A percentile compares a stretch with the other conserved stretches of the same genome.
These are phyloP conservation scores for Penicillium olsonii DNA, from an alignment of 2,329 filamentous ascomycete genomes.

Conservation along the genomic window DNA sequence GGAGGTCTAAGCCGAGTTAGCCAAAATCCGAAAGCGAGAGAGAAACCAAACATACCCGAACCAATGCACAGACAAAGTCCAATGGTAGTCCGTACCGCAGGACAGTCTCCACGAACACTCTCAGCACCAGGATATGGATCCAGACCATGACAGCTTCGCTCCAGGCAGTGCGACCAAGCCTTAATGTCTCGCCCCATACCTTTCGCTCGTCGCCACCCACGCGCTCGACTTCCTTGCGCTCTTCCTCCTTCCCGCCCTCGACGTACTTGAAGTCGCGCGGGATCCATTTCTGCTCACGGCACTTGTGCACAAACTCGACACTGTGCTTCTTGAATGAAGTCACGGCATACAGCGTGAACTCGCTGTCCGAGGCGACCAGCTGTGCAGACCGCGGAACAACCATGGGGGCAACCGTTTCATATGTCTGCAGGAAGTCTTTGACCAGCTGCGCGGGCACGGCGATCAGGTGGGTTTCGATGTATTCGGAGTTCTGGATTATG, in stretches of 20 bases:
- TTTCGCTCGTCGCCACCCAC: constrained; percentile 84
- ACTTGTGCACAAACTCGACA: constrained; percentile 86
- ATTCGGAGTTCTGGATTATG: constrained; percentile 87
- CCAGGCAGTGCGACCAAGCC: constrained; percentile 87
- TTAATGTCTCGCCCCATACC: constrained; percentile 86
- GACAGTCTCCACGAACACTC: constrained; percentile 98
- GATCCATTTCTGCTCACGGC: constrained; percentile 89
- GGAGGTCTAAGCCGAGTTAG: constrained; percentile 63
- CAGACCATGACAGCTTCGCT: constrained; percentile 95
- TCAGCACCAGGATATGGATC: constrained; percentile 85
- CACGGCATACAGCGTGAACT: constrained; percentile 85
- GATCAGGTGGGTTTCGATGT: constrained; percentile 92
- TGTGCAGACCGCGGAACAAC: constrained; percentile 86
- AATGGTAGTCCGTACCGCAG: constrained; percentile 89
- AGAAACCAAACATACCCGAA: constrained; percentile 67
- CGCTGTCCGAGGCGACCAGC: constrained; percentile 80
- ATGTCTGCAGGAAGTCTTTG: constrained; percentile 86
- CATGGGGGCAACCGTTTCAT: constrained; percentile 87
- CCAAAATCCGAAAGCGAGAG: constrained; percentile 3
- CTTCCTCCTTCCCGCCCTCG: constrained; percentile 85
- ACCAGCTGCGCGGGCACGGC: constrained; percentile 77
- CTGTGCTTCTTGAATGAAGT: constrained; percentile 92
- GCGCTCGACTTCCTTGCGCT: constrained; percentile 81
- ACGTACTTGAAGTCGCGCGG: constrained; percentile 93
- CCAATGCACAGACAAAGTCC: constrained; percentile 80